Evolutionary conservation across 2,329 filamentous ascomycete species (phyloP).

Genomic region (Diaporthe capsici): DNA sequence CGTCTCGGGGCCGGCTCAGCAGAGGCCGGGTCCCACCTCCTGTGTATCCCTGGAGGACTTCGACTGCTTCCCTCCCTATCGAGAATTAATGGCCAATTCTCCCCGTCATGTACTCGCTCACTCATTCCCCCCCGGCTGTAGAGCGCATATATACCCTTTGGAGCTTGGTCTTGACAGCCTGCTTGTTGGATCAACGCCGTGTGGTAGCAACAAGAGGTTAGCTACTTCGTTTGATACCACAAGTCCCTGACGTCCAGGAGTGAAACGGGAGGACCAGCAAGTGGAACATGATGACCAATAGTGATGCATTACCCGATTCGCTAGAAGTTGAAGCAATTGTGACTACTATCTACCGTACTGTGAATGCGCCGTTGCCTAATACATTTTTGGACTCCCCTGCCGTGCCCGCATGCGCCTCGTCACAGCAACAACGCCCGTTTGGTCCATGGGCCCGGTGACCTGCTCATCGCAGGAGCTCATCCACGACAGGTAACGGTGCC

Average conservation of each 20-base stretch:
- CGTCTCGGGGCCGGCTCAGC: neutral
- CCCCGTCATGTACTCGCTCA: neutral
- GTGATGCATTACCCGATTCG: neutral
- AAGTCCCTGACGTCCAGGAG: neutral
- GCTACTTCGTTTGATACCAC: neutral
- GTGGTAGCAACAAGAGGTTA: neutral
- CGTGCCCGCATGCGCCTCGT: neutral
- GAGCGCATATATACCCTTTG: too few species aligned
- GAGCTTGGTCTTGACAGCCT: neutral
- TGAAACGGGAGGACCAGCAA: neutral
- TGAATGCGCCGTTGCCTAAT: neutral
- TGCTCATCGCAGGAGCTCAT: slow-evolving; percentile 37
- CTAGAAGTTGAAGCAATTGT: neutral
- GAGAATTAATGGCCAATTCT: neutral
- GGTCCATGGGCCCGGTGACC: neutral
- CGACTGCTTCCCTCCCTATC: too few species aligned
- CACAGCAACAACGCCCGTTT: neutral
- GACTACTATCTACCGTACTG: neutral
- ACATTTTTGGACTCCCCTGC: slow-evolving; percentile 6
- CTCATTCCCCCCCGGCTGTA: too few species aligned
- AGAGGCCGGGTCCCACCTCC: neutral
- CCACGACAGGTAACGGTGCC: slow-evolving; percentile 19
- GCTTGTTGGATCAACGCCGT: neutral
- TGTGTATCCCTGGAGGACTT: neutral
- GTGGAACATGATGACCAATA: neutral